phyloP scores from a whole-genome alignment of 1,284 basidiomycete genomes.

The Marasmius oreades region DNA sequence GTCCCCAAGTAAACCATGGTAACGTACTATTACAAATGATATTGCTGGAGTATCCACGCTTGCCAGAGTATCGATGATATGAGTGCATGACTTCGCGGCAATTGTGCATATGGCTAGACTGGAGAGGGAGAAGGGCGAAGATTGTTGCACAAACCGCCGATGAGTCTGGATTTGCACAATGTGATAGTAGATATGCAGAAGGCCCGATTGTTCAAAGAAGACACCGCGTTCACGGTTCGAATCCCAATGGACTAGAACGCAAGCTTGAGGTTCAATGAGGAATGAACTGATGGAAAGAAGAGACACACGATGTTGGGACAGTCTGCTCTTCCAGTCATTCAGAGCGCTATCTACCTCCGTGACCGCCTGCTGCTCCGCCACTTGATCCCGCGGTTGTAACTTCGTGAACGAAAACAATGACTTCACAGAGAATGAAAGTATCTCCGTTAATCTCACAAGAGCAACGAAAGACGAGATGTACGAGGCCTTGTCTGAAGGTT shows the following conservation, averaged over 20 bases:
- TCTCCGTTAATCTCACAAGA: neutral
- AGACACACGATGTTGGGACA: neutral
- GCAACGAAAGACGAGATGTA: neutral
- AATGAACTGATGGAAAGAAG: neutral
- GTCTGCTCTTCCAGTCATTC: neutral
- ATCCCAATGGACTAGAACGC: neutral
- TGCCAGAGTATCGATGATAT: neutral
- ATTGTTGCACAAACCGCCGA: neutral
- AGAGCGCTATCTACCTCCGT: neutral
- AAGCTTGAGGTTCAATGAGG: neutral
- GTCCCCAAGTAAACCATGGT: neutral
- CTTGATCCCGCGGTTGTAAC: too few species aligned
- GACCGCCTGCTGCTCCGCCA: neutral
- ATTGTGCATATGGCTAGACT: neutral
- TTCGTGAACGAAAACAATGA: neutral
- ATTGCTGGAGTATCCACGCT: neutral
- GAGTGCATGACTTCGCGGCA: neutral
- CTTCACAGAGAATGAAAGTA: neutral
- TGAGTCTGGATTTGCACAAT: neutral
- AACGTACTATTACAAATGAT: neutral
- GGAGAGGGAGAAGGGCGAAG: neutral
- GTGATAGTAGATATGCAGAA: neutral
- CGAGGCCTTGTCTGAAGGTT: neutral
- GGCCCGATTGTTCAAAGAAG: constrained; percentile 4
- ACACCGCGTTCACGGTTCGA: neutral